Conservation (phyloP, 305 asterid species). For the Caryopteris hybrid region DNA sequence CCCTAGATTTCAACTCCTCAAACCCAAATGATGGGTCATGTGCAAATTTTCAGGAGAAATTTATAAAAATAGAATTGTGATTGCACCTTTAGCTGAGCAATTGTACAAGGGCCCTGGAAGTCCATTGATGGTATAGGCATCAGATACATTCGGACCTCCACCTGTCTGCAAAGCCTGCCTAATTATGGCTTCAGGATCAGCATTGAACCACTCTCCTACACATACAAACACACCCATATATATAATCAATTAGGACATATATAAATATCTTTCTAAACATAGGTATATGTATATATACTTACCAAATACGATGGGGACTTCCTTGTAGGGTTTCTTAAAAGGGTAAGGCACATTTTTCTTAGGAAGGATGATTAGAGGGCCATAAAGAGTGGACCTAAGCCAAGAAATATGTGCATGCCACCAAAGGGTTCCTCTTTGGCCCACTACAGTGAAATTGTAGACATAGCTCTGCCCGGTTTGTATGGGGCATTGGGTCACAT, state of each 20-base stretch:
- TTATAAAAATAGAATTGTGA: background rate
- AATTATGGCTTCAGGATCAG: slow-evolving; percentile 12
- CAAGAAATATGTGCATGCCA: slow-evolving; percentile 13
- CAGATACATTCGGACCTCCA: slow-evolving; percentile 12
- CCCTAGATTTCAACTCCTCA: too few relatives aligned
- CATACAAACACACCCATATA: too few relatives aligned
- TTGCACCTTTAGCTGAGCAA: slow-evolving; percentile 13
- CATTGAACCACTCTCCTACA: slow-evolving; percentile 15
- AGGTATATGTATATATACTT: background rate
- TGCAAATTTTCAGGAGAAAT: too few relatives aligned
- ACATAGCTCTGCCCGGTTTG: slow-evolving; percentile 11
- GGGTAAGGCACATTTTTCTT: slow-evolving; percentile 8
- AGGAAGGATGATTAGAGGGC: slow-evolving; percentile 9
- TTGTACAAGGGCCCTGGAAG: slow-evolving; percentile 15
- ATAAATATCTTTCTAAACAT: too few relatives aligned
- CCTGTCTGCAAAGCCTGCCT: slow-evolving; percentile 6
- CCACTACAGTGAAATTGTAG: slow-evolving; percentile 6
- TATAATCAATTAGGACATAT: background rate
- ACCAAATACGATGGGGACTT: slow-evolving; percentile 15
- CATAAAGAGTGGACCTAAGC: slow-evolving; percentile 13
- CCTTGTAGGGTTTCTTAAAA: slow-evolving; percentile 8
- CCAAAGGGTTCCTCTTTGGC: slow-evolving; percentile 12
- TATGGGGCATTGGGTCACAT: slow-evolving; percentile 8
- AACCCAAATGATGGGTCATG: too few relatives aligned
- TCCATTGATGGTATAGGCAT: slow-evolving; percentile 11